These are phyloP conservation scores for Tetracladium marchalianum DNA, from an alignment of 495 filamentous ascomycete genomes.

Conservation along the genomic window DNA sequence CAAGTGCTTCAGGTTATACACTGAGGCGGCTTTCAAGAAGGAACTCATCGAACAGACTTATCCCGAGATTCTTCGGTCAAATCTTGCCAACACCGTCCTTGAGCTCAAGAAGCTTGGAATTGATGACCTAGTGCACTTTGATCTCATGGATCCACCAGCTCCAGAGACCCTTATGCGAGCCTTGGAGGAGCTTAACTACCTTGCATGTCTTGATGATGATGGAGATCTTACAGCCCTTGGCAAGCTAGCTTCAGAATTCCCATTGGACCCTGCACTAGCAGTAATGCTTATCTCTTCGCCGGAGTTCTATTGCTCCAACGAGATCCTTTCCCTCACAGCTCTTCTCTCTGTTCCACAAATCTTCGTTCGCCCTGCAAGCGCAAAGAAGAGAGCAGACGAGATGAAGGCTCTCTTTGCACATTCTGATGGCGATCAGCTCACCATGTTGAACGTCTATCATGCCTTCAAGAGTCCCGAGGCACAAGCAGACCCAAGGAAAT, in stretches of 20 bases:
- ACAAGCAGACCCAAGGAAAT: constrained; percentile 68
- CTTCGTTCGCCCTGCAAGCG: constrained; percentile 76
- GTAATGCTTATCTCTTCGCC: constrained; percentile 98
- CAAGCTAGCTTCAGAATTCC: constrained; percentile 86
- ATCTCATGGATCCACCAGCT: constrained; percentile 96
- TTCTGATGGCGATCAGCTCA: constrained; percentile 87
- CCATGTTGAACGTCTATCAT: constrained; percentile 95
- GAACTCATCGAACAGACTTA: constrained; percentile 96
- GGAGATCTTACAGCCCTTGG: constrained; percentile 83
- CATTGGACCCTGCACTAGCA: constrained; percentile 86
- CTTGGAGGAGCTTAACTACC: constrained; percentile 93
- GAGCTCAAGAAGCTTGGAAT: constrained; percentile 97
- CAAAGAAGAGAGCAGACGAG: constrained; percentile 88
- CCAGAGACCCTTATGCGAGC: constrained; percentile 99
- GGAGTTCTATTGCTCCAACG: constrained; percentile 98
- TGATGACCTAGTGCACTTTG: constrained; percentile 94
- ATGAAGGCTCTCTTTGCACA: constrained; percentile 95
- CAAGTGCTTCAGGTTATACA: constrained; percentile 97
- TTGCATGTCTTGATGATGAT: constrained; percentile 94
- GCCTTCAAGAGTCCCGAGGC: constrained; percentile 75
- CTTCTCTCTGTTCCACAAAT: constrained; percentile 92
- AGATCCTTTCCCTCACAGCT: constrained; percentile 90
- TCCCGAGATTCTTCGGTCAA: constrained; percentile 90
- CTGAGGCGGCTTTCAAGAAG: constrained; percentile 93
- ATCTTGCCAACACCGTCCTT: constrained; percentile 86